These are phyloP conservation scores for Begonia loranthoides DNA, from an alignment of 306 rosid genomes.

Conservation along the genomic window DNA sequence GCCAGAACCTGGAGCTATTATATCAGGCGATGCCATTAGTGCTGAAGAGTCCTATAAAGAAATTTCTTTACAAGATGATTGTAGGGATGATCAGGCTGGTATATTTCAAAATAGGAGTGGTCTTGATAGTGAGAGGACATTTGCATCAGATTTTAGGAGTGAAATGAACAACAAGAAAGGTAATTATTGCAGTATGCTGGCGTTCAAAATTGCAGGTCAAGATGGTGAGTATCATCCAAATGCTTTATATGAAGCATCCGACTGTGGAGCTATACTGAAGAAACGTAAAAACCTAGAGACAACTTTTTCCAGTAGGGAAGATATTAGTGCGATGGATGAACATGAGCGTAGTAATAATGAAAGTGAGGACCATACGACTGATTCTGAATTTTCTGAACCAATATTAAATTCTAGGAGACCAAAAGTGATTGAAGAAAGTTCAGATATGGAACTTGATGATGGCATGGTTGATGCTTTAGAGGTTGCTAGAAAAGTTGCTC, in stretches of 20 bases:
- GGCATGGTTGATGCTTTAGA: slow-evolving; percentile 42
- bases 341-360: slow-evolving; percentile 20
- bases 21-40: slow-evolving; percentile 25
- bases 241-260: slow-evolving; percentile 25
- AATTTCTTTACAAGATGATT: slow-evolving; percentile 24
- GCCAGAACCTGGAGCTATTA: slow-evolving; percentile 25
- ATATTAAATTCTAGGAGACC: slow-evolving; percentile 16
- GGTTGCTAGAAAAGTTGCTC: slow-evolving; percentile 51
- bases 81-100: slow-evolving; percentile 23
- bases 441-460: slow-evolving; percentile 34
- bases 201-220: slow-evolving; percentile 22
- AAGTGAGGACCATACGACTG: slow-evolving; percentile 12
- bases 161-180: slow-evolving; percentile 28
- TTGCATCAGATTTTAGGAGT: slow-evolving; percentile 21
- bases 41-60: slow-evolving; percentile 19
- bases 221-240: slow-evolving; percentile 31
- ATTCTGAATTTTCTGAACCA: slow-evolving; percentile 18
- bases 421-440: slow-evolving; percentile 15
- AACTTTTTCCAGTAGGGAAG: slow-evolving; percentile 25
- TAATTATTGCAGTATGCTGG: slow-evolving; percentile 20
- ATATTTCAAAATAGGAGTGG: slow-evolving; percentile 12
- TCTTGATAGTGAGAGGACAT: slow-evolving; percentile 3
- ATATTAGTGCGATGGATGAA: slow-evolving; percentile 19
- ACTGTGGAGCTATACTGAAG: slow-evolving; percentile 20
- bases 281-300: slow-evolving; percentile 34